Conservation (phyloP, 179 eudicot species). For the Carnegiea gigantea region DNA sequence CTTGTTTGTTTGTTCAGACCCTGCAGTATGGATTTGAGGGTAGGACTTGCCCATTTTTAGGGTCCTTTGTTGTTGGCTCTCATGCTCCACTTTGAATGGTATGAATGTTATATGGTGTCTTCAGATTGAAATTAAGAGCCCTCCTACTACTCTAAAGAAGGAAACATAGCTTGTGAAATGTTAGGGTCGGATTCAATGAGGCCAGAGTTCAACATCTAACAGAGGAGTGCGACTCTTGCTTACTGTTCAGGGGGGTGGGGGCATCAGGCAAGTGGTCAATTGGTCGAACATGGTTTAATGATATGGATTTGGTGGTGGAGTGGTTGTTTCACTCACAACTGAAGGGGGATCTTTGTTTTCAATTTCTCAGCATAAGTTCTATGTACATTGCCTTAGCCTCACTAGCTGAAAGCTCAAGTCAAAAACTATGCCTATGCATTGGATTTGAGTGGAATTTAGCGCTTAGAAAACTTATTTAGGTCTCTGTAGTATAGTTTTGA, state of each 20-base stretch:
- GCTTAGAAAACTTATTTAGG: background rate
- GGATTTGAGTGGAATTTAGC: background rate
- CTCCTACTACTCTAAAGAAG: background rate
- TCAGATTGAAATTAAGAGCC: background rate
- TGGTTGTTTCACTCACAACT: too few relatives aligned
- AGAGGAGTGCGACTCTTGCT: too few relatives aligned
- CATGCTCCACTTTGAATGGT: background rate
- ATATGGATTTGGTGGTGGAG: too few relatives aligned
- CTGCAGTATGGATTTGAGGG: background rate
- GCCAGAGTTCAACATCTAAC: too few relatives aligned
- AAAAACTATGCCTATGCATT: background rate
- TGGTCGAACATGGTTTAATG: too few relatives aligned
- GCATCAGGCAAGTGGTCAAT: background rate
- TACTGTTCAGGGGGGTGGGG: background rate
- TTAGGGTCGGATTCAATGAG: too few relatives aligned
- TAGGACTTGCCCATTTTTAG: background rate
- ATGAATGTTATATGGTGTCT: background rate
- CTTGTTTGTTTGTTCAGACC: background rate
- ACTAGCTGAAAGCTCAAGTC: too few relatives aligned
- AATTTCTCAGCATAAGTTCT: background rate
- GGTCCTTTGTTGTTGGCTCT: background rate
- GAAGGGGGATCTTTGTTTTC: too few relatives aligned
- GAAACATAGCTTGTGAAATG: too few relatives aligned
- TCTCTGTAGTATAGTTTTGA: too few relatives aligned
- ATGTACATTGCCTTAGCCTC: background rate